phyloP scores from a whole-genome alignment of 2,329 filamentous ascomycete species.

The Venturia nashicola region DNA sequence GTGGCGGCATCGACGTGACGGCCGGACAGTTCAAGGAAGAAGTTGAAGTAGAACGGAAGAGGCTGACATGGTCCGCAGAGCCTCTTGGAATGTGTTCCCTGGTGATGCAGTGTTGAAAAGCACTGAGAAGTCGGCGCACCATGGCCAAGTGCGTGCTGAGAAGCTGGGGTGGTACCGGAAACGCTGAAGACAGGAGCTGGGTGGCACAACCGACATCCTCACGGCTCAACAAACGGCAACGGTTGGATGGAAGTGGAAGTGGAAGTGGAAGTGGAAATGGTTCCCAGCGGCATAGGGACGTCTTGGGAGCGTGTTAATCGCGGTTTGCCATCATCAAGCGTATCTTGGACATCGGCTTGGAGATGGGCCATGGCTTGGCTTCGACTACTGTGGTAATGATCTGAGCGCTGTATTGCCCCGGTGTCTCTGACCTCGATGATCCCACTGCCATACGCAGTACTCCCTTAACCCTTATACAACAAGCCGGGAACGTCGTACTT shows the following conservation, averaged over 20 bases:
- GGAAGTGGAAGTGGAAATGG: neutral
- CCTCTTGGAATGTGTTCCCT: neutral
- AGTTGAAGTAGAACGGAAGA: neutral
- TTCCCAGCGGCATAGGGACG: neutral
- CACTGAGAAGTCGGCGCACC: neutral
- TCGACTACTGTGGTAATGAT: neutral
- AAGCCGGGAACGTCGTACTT: neutral
- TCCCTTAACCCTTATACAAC: neutral
- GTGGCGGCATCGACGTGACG: neutral
- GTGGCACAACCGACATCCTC: neutral
- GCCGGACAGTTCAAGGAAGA: neutral
- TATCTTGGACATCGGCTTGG: neutral
- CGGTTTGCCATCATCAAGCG: neutral
- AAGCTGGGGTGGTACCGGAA: neutral
- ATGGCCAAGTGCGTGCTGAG: neutral
- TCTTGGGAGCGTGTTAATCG: neutral
- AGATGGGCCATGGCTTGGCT: neutral
- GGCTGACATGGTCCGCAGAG: neutral
- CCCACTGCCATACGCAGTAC: neutral
- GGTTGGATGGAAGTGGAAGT: no score
- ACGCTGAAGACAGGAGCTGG: no score
- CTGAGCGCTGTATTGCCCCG: neutral
- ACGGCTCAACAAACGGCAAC: neutral
- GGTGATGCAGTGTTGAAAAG: neutral
- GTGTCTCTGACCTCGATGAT: neutral